Evolutionary conservation across 2,329 filamentous ascomycete genomes (phyloP).

Genomic region (Botrytis paeoniae): DNA sequence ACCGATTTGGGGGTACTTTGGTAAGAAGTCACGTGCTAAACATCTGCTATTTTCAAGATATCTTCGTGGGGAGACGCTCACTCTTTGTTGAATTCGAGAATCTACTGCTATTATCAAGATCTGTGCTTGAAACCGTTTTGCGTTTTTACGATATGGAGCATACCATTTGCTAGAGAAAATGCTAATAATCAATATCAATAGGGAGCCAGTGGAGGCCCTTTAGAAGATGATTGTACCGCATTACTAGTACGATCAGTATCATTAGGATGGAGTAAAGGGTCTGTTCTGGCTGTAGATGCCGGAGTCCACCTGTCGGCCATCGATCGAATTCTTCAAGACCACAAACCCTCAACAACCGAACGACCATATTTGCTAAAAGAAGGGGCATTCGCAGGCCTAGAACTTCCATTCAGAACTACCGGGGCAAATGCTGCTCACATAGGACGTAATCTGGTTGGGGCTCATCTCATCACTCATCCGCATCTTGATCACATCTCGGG

Average conservation of each 20-base stretch:
- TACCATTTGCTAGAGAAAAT: neutral
- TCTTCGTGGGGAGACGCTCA: neutral
- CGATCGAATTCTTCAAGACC: slow-evolving; percentile 61
- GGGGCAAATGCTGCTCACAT: slow-evolving; percentile 79
- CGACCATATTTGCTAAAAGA: slow-evolving; percentile 55
- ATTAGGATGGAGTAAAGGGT: slow-evolving; percentile 76
- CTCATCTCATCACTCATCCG: slow-evolving; percentile 93
- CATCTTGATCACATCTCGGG: slow-evolving; percentile 85
- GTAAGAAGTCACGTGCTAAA: neutral
- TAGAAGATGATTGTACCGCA: slow-evolving; percentile 82
- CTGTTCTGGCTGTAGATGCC: slow-evolving; percentile 87
- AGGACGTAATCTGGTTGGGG: slow-evolving; percentile 74
- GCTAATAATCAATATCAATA: slow-evolving; percentile 40
- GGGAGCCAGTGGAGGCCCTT: slow-evolving; percentile 87
- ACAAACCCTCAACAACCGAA: slow-evolving; percentile 43
- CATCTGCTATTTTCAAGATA: neutral
- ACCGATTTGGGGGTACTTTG: neutral
- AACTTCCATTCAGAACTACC: slow-evolving; percentile 63
- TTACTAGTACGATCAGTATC: slow-evolving; percentile 81
- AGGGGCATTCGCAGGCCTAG: slow-evolving; percentile 78
- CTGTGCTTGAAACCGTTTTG: neutral
- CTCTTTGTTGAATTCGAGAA: neutral
- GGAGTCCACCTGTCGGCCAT: slow-evolving; percentile 88
- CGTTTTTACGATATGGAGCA: neutral
- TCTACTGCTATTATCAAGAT: neutral